These are phyloP conservation scores for Discostella stelligeroides DNA, from an alignment of 108 stramenopile genomes.

Conservation along the genomic window DNA sequence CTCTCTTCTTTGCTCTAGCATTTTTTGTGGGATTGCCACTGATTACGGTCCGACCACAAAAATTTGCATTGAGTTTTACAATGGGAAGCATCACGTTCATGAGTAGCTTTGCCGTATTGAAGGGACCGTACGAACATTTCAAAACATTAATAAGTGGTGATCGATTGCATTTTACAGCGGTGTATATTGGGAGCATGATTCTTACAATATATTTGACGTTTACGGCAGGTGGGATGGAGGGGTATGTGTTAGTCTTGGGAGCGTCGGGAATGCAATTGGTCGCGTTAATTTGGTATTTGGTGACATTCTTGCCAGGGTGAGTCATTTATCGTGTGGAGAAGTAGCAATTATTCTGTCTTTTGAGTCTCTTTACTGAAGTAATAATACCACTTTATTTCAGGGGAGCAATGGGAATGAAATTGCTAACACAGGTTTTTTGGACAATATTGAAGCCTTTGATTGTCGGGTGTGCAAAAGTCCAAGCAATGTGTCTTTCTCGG, in stretches of 20 bases:
- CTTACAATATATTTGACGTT: conserved; percentile 79
- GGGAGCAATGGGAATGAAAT: conserved; percentile 75
- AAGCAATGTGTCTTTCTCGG: conserved; percentile 65
- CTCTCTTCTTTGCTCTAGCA: conserved; percentile 87
- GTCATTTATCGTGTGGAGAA: not conserved
- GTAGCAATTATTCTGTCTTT: no score
- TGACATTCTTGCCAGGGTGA: conserved; percentile 86
- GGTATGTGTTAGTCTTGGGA: conserved; percentile 75
- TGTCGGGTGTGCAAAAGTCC: conserved; percentile 63
- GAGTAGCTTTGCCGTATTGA: conserved; percentile 88
- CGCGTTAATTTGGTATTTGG: conserved; percentile 85
- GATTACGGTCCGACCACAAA: conserved; percentile 87
- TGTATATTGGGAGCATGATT: conserved; percentile 82
- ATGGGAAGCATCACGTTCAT: conserved; percentile 93
- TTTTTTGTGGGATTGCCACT: conserved; percentile 92
- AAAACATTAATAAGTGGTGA: conserved; percentile 71
- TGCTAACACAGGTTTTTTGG: conserved; percentile 67
- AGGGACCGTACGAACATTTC: conserved; percentile 83
- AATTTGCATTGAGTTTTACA: conserved; percentile 94
- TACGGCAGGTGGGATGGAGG: conserved; percentile 74
- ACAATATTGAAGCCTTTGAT: conserved; percentile 77
- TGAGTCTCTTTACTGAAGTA: no score
- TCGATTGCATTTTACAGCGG: conserved; percentile 74
- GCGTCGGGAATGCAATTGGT: conserved; percentile 73
- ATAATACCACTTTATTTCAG: no score